These are phyloP conservation scores for Chlamydomonas incerta DNA, from an alignment of 139 green algal species.

Conservation along the genomic window DNA sequence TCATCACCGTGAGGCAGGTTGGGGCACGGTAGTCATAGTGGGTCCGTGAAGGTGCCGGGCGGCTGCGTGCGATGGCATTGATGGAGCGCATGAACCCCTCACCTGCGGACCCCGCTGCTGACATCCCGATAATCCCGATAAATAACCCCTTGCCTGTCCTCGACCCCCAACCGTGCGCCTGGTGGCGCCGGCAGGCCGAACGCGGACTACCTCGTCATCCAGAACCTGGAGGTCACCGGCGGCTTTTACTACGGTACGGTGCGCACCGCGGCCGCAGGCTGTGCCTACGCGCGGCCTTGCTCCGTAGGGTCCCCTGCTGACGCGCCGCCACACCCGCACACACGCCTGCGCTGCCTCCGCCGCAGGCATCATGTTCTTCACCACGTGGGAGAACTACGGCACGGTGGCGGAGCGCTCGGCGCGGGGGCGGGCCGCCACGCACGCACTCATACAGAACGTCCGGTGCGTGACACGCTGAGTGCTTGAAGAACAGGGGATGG, in stretches of 20 bases:
- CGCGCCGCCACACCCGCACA: too few relatives aligned
- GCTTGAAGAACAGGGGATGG: too few relatives aligned
- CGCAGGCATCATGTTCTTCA: slow-evolving; percentile 46
- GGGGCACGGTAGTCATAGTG: too few relatives aligned
- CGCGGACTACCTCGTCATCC: not conserved
- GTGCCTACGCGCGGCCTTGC: too few relatives aligned
- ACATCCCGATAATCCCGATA: too few relatives aligned
- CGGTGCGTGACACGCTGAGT: not conserved
- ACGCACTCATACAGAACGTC: slow-evolving; percentile 13
- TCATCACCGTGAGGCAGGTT: slow-evolving; percentile 29
- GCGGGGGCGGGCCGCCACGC: not conserved
- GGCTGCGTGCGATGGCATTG: too few relatives aligned
- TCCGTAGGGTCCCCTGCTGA: too few relatives aligned
- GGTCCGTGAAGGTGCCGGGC: too few relatives aligned
- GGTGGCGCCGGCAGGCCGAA: not conserved
- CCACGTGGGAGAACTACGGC: slow-evolving; percentile 34
- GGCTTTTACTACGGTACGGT: slow-evolving; percentile 32
- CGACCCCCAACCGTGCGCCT: not conserved
- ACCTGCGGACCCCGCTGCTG: too few relatives aligned
- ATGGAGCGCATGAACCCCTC: too few relatives aligned
- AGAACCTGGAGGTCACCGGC: slow-evolving; percentile 29
- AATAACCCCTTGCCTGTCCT: not conserved
- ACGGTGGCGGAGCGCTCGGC: not conserved
- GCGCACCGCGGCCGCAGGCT: too few relatives aligned
- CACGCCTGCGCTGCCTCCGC: too few relatives aligned